Evolutionary conservation across 169 alveolate species (phyloP).

Genomic region (Eimeria sp.): DNA sequence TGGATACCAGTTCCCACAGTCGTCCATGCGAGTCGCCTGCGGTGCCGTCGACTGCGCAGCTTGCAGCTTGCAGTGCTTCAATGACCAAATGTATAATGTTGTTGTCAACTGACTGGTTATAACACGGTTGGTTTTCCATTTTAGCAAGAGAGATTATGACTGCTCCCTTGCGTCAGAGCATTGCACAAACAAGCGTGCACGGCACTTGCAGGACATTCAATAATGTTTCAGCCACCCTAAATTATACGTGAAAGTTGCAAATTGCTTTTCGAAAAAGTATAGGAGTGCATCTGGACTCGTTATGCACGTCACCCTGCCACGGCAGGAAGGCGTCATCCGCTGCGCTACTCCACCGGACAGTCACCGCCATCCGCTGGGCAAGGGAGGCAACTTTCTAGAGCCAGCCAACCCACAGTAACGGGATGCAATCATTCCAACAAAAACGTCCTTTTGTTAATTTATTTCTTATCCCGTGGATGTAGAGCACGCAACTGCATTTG

Average conservation of each 20-base stretch:
- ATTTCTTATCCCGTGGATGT: neutral
- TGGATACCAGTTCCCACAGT: constrained; percentile 40
- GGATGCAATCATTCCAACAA: neutral
- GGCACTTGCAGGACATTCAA: neutral
- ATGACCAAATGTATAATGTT: neutral
- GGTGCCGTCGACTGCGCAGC: constrained; percentile 48
- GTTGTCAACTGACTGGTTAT: neutral
- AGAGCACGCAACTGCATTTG: neutral
- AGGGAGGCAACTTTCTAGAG: neutral
- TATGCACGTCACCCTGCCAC: neutral
- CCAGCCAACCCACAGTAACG: neutral
- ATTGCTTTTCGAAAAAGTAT: neutral
- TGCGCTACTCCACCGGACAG: constrained; percentile 39
- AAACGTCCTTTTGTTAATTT: neutral
- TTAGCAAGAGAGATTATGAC: neutral
- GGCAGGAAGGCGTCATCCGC: neutral
- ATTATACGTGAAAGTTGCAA: neutral
- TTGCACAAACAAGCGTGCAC: constrained; percentile 7
- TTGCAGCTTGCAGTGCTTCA: constrained; percentile 59
- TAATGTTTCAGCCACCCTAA: neutral
- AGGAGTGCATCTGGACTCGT: neutral
- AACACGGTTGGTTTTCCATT: constrained; percentile 4
- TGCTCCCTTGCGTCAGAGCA: constrained; percentile 33
- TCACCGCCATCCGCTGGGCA: constrained; percentile 26
- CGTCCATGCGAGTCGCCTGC: constrained; percentile 32